A percentile compares a stretch with the other conserved stretches of the same genome.
Conservation (phyloP, 257 asterid species). For the Paulownia fortunei region DNA sequence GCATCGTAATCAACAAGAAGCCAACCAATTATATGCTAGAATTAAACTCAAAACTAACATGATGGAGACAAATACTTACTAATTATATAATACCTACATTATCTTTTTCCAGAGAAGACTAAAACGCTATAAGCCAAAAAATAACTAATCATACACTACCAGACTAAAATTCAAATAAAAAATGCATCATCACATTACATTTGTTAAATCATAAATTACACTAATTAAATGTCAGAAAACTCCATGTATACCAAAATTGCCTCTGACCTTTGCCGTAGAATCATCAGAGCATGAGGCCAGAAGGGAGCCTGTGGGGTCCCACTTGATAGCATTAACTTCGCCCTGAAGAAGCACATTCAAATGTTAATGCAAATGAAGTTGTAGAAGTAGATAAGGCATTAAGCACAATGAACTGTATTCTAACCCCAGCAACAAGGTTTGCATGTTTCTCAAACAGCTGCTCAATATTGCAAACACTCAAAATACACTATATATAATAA, state of each 20-base stretch:
- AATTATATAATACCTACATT: background rate
- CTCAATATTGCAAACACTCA: background rate
- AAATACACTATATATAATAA: background rate
- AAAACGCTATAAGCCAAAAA: slow-evolving; percentile 16
- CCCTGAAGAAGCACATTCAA: slow-evolving; percentile 56
- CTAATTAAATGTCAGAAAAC: slow-evolving; percentile 15
- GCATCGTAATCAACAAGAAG: slow-evolving; percentile 45
- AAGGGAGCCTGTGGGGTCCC: slow-evolving; percentile 95
- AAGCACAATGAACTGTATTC: background rate
- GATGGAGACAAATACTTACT: background rate
- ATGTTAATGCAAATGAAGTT: slow-evolving; percentile 24
- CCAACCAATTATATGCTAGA: slow-evolving; percentile 28
- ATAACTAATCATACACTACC: slow-evolving; percentile 6
- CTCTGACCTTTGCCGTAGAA: slow-evolving; percentile 86
- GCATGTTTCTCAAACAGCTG: background rate
- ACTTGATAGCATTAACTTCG: slow-evolving; percentile 97
- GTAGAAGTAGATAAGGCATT: slow-evolving; percentile 17
- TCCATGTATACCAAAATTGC: slow-evolving; percentile 10
- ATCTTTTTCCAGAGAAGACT: background rate
- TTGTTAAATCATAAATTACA: background rate
- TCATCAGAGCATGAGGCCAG: slow-evolving; percentile 99
- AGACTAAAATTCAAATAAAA: slow-evolving; percentile 4
- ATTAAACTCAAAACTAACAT: slow-evolving; percentile 3
- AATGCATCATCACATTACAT: background rate
- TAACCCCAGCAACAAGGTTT: background rate